Evolutionary conservation across 2,329 filamentous ascomycete species (phyloP).

Genomic region (Aureobasidium sp.): DNA sequence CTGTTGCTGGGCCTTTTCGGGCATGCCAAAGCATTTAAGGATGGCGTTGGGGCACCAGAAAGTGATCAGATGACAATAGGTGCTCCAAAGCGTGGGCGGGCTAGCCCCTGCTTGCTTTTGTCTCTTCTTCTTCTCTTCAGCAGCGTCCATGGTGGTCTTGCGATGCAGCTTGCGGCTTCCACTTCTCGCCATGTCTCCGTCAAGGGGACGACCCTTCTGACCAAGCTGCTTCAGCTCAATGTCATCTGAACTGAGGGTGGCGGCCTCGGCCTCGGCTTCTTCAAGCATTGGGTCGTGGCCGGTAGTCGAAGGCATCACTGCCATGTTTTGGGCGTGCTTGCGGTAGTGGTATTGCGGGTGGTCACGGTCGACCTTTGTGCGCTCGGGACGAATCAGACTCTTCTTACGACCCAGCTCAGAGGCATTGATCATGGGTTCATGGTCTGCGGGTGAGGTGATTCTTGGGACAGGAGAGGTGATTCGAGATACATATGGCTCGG

Average conservation of each 20-base stretch:
- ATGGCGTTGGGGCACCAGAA: conserved; percentile 90
- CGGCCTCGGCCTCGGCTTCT: conserved; percentile 38
- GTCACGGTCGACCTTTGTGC: conserved; percentile 73
- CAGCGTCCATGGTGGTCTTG: conserved; percentile 48
- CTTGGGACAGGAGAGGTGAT: conserved; percentile 3
- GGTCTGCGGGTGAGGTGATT: conserved; percentile 34
- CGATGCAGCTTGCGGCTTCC: conserved; percentile 39
- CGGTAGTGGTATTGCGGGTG: conserved; percentile 96
- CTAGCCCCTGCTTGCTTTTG: conserved; percentile 58
- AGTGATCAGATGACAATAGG: conserved; percentile 88
- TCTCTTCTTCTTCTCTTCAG: conserved; percentile 52
- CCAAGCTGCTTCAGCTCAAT: conserved; percentile 47
- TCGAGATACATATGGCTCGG: conserved; percentile 2
- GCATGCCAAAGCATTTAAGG: conserved; percentile 77
- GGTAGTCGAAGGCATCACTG: conserved; percentile 80
- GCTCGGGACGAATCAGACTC: conserved; percentile 83
- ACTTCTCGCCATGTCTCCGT: conserved; percentile 14
- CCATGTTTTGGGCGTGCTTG: conserved; percentile 90
- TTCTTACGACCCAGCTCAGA: conserved; percentile 62
- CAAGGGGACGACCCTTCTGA: conserved; percentile 29
- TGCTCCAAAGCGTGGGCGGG: conserved; percentile 85
- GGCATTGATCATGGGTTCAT: conserved; percentile 43
- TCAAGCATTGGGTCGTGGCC: conserved; percentile 85
- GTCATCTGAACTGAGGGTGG: conserved; percentile 57
- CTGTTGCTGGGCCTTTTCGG: conserved; percentile 74